Evolutionary conservation across 1,284 basidiomycete genomes (phyloP).

Genomic region (Cryptococcus sp.): DNA sequence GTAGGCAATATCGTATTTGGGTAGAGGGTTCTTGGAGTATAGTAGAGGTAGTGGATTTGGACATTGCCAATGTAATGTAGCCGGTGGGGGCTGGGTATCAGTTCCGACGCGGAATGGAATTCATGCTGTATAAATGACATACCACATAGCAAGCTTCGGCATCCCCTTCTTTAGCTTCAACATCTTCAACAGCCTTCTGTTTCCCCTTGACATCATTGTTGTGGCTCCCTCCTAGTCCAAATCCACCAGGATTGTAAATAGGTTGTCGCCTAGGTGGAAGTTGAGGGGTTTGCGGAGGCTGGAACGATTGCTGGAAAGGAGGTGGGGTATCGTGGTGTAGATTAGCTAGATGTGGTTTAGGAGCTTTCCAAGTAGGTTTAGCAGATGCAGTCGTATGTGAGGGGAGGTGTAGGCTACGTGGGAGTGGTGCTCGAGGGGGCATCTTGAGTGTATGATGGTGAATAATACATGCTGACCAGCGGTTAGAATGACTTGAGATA

Average conservation of each 20-base stretch:
- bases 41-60: constrained; percentile 62
- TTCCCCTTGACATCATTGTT: constrained; percentile 15
- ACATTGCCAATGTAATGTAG: constrained; percentile 57
- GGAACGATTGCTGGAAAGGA: constrained; percentile 9
- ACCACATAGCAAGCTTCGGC: constrained; percentile 49
- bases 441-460: background rate
- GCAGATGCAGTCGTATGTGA: constrained; percentile 2
- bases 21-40: constrained; percentile 66
- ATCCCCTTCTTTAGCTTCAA: constrained; percentile 32
- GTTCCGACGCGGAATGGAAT: background rate
- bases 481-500: too few relatives aligned
- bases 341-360: constrained; percentile 27
- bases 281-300: constrained; percentile 32
- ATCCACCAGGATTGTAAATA: constrained; percentile 44
- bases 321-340: constrained; percentile 16
- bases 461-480: too few relatives aligned
- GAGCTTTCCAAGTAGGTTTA: constrained; percentile 15
- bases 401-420: constrained; percentile 15
- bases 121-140: constrained; percentile 12
- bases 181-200: constrained; percentile 20
- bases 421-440: constrained; percentile 4
- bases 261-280: constrained; percentile 41
- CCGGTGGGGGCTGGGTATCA: constrained; percentile 39
- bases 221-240: constrained; percentile 26
- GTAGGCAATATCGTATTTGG: constrained; percentile 73